phyloP scores from a whole-genome alignment of 345 rosid species.

The Triadica sebifera region DNA sequence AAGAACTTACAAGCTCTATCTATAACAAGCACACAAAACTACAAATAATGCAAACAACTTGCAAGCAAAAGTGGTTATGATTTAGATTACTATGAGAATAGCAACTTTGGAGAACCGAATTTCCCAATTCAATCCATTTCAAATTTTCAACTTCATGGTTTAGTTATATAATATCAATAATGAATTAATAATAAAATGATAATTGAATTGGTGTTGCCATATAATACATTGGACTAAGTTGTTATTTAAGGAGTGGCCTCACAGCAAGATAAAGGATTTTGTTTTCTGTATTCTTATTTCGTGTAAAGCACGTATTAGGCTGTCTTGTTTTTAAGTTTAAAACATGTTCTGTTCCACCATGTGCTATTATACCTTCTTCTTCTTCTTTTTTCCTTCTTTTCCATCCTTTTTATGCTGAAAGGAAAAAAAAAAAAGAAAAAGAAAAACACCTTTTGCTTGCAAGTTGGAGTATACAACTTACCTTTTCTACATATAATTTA shows the following conservation, averaged over 20 bases:
- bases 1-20: background rate
- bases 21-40: background rate
- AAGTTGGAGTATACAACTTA: too few relatives aligned
- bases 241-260: background rate
- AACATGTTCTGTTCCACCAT: background rate
- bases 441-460: too few relatives aligned
- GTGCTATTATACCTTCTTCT: background rate
- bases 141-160: too few relatives aligned
- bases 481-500: too few relatives aligned
- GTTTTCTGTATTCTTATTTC: background rate
- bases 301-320: slow-evolving; percentile 12
- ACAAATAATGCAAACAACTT: background rate
- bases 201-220: too few relatives aligned
- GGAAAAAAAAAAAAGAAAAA: background rate
- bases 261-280: background rate
- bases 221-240: background rate
- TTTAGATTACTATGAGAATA: background rate
- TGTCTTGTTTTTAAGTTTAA: background rate
- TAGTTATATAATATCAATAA: too few relatives aligned
- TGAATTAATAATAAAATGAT: too few relatives aligned
- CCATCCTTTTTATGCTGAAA: background rate
- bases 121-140: too few relatives aligned
- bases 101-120: too few relatives aligned
- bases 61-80: background rate
- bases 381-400: background rate